These are phyloP conservation scores for Aplosporella prunicola DNA, from an alignment of 2,329 filamentous ascomycete genomes.

Conservation along the genomic window DNA sequence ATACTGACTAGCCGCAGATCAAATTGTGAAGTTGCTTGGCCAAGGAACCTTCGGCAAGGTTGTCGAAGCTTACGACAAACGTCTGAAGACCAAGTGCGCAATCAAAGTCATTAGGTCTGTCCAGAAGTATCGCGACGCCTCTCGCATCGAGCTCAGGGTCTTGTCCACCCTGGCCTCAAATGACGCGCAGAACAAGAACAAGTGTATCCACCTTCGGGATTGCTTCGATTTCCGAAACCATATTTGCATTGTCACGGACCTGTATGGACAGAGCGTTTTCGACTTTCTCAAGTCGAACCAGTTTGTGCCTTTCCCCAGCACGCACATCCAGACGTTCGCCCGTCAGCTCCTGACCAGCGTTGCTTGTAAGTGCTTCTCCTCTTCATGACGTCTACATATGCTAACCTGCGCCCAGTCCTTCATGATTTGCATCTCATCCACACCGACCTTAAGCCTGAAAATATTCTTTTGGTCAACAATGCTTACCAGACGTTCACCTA, in stretches of 20 bases:
- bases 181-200: constrained; percentile 83
- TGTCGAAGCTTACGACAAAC: constrained; percentile 78
- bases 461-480: constrained; percentile 56
- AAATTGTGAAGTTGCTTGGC: constrained; percentile 79
- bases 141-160: constrained; percentile 86
- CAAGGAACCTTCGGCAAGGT: constrained; percentile 99
- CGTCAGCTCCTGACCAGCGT: constrained; percentile 96
- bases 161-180: constrained; percentile 86
- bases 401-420: constrained; percentile 53
- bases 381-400: constrained; percentile 11
- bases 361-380: constrained; percentile 59
- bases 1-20: constrained; percentile 49
- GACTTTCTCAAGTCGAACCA: constrained; percentile 93
- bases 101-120: constrained; percentile 98
- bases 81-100: constrained; percentile 70
- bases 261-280: constrained; percentile 91
- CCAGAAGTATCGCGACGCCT: constrained; percentile 95
- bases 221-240: constrained; percentile 97
- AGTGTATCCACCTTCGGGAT: constrained; percentile 91
- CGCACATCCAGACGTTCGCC: constrained; percentile 95
- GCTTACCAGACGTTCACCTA: constrained; percentile 60
- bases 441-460: constrained; percentile 64
- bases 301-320: constrained; percentile 96
- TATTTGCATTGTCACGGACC: constrained; percentile 74
- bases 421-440: constrained; percentile 97